These are phyloP conservation scores for Bothriochloa decipiens DNA, from an alignment of 176 grass and related monocot genomes.

Conservation along the genomic window DNA sequence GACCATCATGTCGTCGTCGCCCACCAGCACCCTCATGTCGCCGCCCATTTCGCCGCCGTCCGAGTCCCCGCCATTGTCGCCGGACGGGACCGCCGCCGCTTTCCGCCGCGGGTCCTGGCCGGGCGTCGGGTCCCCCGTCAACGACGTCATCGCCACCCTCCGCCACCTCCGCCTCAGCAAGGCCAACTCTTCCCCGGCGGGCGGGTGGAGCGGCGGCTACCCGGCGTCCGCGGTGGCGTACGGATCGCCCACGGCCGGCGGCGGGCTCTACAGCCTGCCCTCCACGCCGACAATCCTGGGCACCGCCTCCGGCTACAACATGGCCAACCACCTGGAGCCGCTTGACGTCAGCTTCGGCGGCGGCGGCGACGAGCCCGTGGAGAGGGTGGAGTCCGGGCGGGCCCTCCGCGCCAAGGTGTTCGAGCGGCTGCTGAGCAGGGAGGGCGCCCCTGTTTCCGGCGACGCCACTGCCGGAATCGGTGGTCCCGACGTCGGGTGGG, in stretches of 20 bases:
- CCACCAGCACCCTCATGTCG: slow-evolving; percentile 74
- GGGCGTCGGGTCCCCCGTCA: slow-evolving; percentile 50
- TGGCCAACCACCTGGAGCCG: slow-evolving; percentile 37
- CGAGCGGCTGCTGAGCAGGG: slow-evolving; percentile 62
- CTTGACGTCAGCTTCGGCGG: slow-evolving; percentile 41
- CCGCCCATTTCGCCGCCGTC: slow-evolving; percentile 65
- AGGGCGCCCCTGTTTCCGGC: slow-evolving; percentile 12
- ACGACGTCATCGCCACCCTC: slow-evolving; percentile 63
- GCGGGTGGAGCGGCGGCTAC: slow-evolving; percentile 38
- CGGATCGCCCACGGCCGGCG: slow-evolving; percentile 45
- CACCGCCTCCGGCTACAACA: slow-evolving; percentile 6
- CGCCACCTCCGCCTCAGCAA: slow-evolving; percentile 71
- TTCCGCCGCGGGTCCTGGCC: slow-evolving; percentile 52
- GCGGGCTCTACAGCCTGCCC: slow-evolving; percentile 65
- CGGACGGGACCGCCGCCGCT: slow-evolving; percentile 26
- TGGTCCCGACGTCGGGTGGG: slow-evolving; percentile 71
- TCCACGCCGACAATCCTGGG: background rate
- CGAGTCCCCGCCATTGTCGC: slow-evolving; percentile 88
- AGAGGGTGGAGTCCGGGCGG: slow-evolving; percentile 86
- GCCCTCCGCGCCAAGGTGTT: slow-evolving; percentile 73
- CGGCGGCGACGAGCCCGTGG: slow-evolving; percentile 50
- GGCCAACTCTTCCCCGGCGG: slow-evolving; percentile 56
- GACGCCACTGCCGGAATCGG: background rate
- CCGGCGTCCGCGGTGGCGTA: slow-evolving; percentile 12
- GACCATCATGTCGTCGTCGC: slow-evolving; percentile 60